Percentiles rank a stretch among this genome's conserved stretches.
These are phyloP conservation scores for Perkinsus chesapeaki DNA, from an alignment of 169 alveolate species.

Conservation along the genomic window DNA sequence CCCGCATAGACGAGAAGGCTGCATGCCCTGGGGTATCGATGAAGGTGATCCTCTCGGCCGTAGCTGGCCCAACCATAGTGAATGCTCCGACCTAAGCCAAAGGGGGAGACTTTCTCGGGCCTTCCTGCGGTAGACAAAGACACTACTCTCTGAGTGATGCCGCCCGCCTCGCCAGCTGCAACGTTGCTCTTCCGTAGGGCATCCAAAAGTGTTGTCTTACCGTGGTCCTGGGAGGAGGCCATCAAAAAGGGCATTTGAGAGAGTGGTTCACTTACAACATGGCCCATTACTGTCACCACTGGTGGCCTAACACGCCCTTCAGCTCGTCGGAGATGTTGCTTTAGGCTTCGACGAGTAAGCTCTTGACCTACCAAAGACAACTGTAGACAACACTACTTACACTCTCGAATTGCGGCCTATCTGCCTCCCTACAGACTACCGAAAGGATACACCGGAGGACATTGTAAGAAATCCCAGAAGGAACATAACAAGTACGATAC, in stretches of 20 bases:
- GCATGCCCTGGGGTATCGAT: conserved; percentile 87
- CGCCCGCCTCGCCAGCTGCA: conserved; percentile 59
- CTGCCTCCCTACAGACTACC: no score
- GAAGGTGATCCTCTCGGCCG: conserved; percentile 53
- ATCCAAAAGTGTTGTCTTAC: conserved; percentile 78
- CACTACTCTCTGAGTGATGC: conserved; percentile 52
- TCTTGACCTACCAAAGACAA: background rate
- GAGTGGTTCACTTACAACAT: conserved; percentile 33
- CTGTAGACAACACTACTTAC: no score
- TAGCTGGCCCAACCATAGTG: conserved; percentile 25
- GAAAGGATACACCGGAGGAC: no score
- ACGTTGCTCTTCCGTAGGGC: conserved; percentile 53
- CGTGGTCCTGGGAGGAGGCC: conserved; percentile 52
- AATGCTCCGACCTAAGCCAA: background rate
- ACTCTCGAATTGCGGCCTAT: no score
- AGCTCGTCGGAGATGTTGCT: background rate
- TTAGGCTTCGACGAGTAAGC: background rate
- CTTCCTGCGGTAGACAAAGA: background rate
- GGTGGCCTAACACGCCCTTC: conserved; percentile 45
- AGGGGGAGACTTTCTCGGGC: background rate
- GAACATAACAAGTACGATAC: no score
- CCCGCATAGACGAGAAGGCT: conserved; percentile 70
- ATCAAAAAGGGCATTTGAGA: background rate
- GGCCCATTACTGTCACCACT: conserved; percentile 74
- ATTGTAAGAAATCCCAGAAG: no score